Evolutionary conservation across 306 rosid genomes (phyloP).

Genomic region (Carpinus viminea): DNA sequence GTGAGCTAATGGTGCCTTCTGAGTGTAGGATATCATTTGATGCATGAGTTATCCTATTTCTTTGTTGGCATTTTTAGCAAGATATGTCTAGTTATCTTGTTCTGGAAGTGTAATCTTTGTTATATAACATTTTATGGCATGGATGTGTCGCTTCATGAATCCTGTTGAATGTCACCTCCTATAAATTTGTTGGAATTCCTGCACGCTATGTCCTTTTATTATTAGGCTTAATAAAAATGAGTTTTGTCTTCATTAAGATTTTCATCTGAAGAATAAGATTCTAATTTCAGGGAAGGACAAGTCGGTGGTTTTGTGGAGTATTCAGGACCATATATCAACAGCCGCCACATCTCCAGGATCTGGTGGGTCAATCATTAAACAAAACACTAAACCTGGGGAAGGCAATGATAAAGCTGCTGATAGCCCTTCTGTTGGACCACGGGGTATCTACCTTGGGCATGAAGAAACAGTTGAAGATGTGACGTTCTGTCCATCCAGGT

Average conservation of each 20-base stretch:
- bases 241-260: background rate
- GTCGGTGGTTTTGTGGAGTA: conserved; percentile 97
- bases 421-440: conserved; percentile 87
- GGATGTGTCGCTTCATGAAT: background rate
- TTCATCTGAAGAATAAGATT: background rate
- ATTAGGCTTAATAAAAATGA: background rate
- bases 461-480: conserved; percentile 99
- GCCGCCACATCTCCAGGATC: conserved; percentile 62
- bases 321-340: conserved; percentile 86
- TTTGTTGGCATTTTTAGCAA: background rate
- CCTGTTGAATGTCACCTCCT: background rate
- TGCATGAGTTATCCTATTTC: background rate
- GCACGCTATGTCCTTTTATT: background rate
- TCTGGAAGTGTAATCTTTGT: background rate
- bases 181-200: background rate
- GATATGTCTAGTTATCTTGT: background rate
- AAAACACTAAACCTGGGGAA: conserved; percentile 66
- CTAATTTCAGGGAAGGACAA: conserved; percentile 81
- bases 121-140: background rate
- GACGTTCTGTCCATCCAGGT: conserved; percentile 97
- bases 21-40: background rate
- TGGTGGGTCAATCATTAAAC: conserved; percentile 73
- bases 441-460: conserved; percentile 90
- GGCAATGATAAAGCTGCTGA: conserved; percentile 71
- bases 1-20: background rate